Conservation (phyloP, 106 monocot species). For the Phalaenopsis equestris region DNA sequence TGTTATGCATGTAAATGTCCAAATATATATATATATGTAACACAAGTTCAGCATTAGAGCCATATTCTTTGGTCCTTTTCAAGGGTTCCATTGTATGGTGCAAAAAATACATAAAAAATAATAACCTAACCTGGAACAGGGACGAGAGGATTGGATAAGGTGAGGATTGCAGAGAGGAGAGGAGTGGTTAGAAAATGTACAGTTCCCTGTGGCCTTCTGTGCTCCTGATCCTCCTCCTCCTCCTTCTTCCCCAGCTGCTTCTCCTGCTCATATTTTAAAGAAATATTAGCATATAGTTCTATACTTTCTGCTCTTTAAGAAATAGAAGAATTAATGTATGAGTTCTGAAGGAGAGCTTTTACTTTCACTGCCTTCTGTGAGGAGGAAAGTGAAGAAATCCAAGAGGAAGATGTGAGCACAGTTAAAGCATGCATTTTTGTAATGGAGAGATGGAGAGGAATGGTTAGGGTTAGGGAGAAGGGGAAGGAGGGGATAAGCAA, state of each 20-base stretch:
- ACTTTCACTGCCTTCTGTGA: background rate
- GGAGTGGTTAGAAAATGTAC: background rate
- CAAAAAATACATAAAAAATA: background rate
- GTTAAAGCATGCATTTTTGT: background rate
- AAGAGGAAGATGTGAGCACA: background rate
- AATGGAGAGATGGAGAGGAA: too few species aligned
- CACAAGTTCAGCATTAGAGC: too few species aligned
- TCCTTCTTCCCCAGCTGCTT: background rate
- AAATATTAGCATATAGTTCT: background rate
- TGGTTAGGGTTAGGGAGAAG: too few species aligned
- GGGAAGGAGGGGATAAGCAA: too few species aligned
- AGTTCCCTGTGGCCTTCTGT: background rate
- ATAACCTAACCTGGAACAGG: background rate
- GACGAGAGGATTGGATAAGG: background rate
- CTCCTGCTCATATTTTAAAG: background rate
- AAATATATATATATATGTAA: too few species aligned
- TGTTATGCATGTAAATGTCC: too few species aligned
- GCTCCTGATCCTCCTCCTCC: background rate
- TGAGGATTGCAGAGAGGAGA: background rate
- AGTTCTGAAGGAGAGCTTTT: background rate
- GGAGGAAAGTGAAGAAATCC: background rate
- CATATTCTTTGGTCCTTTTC: background rate
- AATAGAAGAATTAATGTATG: background rate
- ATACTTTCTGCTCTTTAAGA: background rate
- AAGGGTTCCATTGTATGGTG: background rate